These are phyloP conservation scores for Eragrostis tef DNA, from an alignment of 202 grass and related monocot genomes.

Conservation along the genomic window DNA sequence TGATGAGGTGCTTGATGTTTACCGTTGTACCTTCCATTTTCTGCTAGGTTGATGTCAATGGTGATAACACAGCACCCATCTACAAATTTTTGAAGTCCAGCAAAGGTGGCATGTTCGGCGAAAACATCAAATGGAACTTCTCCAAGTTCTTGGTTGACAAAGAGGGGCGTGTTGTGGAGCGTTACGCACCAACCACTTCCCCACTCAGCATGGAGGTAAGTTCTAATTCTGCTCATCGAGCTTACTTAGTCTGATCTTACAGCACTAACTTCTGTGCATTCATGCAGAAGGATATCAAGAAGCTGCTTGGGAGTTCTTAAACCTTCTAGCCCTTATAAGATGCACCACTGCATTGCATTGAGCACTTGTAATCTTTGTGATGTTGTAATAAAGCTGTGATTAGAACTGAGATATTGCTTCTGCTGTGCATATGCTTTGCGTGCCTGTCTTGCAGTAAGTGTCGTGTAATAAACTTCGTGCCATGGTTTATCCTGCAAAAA, in stretches of 20 bases:
- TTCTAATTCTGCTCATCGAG: neutral
- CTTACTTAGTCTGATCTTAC: neutral
- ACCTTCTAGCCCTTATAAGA: neutral
- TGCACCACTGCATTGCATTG: slow-evolving; percentile 31
- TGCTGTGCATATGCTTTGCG: neutral
- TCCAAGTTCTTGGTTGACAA: slow-evolving; percentile 94
- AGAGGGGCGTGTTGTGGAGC: slow-evolving; percentile 77
- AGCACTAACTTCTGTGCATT: neutral
- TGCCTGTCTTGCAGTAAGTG: slow-evolving; percentile 18
- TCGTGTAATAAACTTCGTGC: slow-evolving; percentile 35
- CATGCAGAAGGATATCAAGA: slow-evolving; percentile 89
- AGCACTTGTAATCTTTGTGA: slow-evolving; percentile 16
- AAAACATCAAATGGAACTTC: slow-evolving; percentile 97
- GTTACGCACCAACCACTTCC: slow-evolving; percentile 89
- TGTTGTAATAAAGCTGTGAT: slow-evolving; percentile 46
- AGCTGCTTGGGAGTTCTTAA: slow-evolving; percentile 63
- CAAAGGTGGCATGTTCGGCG: slow-evolving; percentile 84
- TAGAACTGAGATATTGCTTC: slow-evolving; percentile 37
- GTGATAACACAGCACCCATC: slow-evolving; percentile 70
- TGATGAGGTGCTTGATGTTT: neutral
- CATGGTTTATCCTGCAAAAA: slow-evolving; percentile 17
- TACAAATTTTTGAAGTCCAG: slow-evolving; percentile 97
- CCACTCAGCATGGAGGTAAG: slow-evolving; percentile 91
- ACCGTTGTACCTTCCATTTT: slow-evolving; percentile 18
- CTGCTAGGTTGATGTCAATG: slow-evolving; percentile 90